Conservation (phyloP, 2,329 filamentous ascomycete genomes). For the Sarocladium oryzae region DNA sequence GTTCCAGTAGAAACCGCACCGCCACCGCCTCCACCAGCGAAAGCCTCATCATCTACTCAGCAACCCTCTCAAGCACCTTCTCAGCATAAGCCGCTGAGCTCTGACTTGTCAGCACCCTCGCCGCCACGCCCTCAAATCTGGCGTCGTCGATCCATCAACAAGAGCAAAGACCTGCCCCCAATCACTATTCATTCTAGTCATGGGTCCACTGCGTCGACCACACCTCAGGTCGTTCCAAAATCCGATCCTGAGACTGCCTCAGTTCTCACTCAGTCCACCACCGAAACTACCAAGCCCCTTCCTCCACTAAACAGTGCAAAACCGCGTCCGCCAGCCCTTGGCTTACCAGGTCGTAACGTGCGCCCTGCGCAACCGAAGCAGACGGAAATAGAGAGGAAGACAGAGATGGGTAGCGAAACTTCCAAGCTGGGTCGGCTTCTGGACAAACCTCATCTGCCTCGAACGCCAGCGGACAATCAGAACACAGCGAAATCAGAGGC, state of each 20-base stretch:
- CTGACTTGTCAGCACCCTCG: conserved; percentile 18
- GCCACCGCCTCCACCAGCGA: conserved; percentile 21
- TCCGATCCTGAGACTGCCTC: neutral
- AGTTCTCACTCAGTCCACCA: conserved; percentile 14
- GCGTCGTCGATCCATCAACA: conserved; percentile 45
- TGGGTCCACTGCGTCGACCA: conserved; percentile 40
- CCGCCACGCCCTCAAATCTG: conserved; percentile 32
- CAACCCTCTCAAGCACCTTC: neutral
- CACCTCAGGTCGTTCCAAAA: conserved; percentile 12
- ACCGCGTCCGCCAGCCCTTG: conserved; percentile 14
- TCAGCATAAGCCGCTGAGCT: neutral
- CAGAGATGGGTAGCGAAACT: neutral
- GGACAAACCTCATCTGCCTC: conserved; percentile 21
- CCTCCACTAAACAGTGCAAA: conserved; percentile 11
- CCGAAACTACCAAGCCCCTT: conserved; percentile 14
- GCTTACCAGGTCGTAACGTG: conserved; percentile 23
- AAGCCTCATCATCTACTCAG: conserved; percentile 18
- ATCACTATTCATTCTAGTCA: conserved; percentile 43
- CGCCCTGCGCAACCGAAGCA: conserved; percentile 15
- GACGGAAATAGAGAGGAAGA: conserved; percentile 9
- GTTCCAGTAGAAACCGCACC: conserved; percentile 9
- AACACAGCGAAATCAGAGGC: conserved; percentile 15
- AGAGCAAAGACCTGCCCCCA: conserved; percentile 38
- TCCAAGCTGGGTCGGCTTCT: conserved; percentile 27
- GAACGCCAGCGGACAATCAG: conserved; percentile 16